Evolutionary conservation across 306 rosid species (phyloP).

Genomic region (Vigna angularis): DNA sequence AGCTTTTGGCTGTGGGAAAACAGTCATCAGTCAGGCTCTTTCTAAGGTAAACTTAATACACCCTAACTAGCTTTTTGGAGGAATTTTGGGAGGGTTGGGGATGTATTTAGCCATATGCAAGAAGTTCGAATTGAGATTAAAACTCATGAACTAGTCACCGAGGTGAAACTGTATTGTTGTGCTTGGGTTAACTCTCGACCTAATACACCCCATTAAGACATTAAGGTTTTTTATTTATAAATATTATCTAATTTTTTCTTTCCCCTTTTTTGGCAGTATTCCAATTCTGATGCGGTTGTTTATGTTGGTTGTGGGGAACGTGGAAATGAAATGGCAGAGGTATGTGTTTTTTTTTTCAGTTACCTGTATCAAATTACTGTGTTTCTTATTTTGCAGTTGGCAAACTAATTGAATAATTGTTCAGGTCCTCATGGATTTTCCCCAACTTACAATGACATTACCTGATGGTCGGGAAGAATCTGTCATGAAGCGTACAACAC

Average conservation of each 20-base stretch:
- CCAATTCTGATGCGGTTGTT: slow-evolving; percentile 93
- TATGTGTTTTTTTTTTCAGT: slow-evolving; percentile 17
- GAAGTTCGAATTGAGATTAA: not conserved
- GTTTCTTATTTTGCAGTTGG: slow-evolving; percentile 15
- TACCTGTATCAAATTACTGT: slow-evolving; percentile 2
- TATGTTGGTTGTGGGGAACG: slow-evolving; percentile 99
- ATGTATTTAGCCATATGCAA: too few species aligned
- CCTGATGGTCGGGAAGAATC: slow-evolving; percentile 99
- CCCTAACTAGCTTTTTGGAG: not conserved
- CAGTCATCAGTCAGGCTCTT: slow-evolving; percentile 99
- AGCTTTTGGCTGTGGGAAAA: slow-evolving; percentile 99
- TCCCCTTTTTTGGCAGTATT: slow-evolving; percentile 69
- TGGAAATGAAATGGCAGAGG: slow-evolving; percentile 99
- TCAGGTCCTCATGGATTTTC: slow-evolving; percentile 99
- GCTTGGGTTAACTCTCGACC: not conserved
- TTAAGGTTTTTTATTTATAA: not conserved
- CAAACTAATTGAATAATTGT: slow-evolving; percentile 38
- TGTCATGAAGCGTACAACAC: slow-evolving; percentile 99
- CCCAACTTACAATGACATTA: slow-evolving; percentile 99
- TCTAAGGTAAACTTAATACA: slow-evolving; percentile 70
- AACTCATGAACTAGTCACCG: not conserved
- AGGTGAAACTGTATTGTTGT: not conserved
- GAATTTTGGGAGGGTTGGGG: too few species aligned
- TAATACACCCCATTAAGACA: slow-evolving; percentile 16
- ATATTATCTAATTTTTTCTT: slow-evolving; percentile 12